Evolutionary conservation across 768 basidiomycete species (phyloP).

Genomic region (Mycena latifolia): DNA sequence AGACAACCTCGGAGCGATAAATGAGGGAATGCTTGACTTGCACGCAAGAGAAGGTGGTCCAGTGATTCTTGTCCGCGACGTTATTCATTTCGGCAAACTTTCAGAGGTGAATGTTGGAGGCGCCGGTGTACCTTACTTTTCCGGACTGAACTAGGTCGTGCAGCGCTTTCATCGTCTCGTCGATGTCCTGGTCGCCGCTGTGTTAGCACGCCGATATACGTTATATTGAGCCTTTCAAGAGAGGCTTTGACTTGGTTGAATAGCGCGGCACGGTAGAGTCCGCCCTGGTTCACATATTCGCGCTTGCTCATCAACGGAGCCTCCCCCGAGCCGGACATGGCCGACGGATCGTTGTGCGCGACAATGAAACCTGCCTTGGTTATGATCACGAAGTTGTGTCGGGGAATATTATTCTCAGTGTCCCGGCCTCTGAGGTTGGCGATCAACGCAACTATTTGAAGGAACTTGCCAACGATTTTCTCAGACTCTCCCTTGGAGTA

Average conservation of each 20-base stretch:
- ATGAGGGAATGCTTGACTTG: constrained; percentile 65
- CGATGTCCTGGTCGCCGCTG: no score
- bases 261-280: constrained; percentile 44
- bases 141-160: constrained; percentile 56
- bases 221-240: constrained; percentile 42
- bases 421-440: not conserved
- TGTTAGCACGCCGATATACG: constrained; percentile 48
- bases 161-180: constrained; percentile 49
- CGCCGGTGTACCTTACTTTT: constrained; percentile 59
- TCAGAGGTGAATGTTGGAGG: constrained; percentile 58
- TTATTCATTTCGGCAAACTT: constrained; percentile 59
- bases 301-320: constrained; percentile 8
- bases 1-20: constrained; percentile 67
- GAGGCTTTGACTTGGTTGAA: constrained; percentile 49
- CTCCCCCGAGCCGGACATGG: not conserved
- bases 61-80: constrained; percentile 56
- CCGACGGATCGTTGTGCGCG: not conserved
- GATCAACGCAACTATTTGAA: constrained; percentile 44
- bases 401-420: constrained; percentile 41
- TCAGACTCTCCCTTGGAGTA: constrained; percentile 56
- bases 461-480: constrained; percentile 53
- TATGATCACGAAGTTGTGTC: constrained; percentile 32
- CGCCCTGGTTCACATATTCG: constrained; percentile 38
- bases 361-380: constrained; percentile 36
- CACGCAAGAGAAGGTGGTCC: constrained; percentile 68